Evolutionary conservation across 495 filamentous ascomycete species (phyloP).

Genomic region (Daldinia childiae): DNA sequence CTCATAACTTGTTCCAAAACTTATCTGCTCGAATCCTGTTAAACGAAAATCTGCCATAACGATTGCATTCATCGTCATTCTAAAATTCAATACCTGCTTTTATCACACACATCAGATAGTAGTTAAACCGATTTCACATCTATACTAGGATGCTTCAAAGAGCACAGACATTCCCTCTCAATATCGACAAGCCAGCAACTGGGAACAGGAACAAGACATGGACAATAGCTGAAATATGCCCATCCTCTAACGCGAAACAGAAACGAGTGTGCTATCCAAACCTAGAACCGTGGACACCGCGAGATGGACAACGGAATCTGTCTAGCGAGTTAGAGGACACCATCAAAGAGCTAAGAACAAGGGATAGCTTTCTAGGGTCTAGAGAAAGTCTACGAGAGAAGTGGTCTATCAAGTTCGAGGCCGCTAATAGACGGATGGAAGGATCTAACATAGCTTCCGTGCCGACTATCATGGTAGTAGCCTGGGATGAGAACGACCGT

Average conservation of each 20-base stretch:
- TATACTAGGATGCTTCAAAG: constrained; percentile 16
- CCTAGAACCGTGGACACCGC: constrained; percentile 18
- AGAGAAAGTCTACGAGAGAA: constrained; percentile 3
- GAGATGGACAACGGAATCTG: constrained; percentile 23
- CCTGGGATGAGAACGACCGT: constrained; percentile 25
- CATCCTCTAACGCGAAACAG: constrained; percentile 14
- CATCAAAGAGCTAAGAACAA: constrained; percentile 18
- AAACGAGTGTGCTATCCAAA: constrained; percentile 29
- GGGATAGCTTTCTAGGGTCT: constrained; percentile 6
- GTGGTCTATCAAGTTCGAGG: constrained; percentile 30
- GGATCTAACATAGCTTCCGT: constrained; percentile 8
- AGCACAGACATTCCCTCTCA: constrained; percentile 29
- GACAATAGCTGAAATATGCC: constrained; percentile 10
- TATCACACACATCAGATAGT: neutral
- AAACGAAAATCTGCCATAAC: neutral
- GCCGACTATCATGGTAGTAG: constrained; percentile 31
- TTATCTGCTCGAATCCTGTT: neutral
- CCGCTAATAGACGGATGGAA: constrained; percentile 12
- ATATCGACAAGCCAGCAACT: neutral
- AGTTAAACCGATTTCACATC: neutral
- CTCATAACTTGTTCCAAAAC: neutral
- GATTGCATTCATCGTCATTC: neutral
- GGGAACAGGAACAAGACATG: constrained; percentile 14
- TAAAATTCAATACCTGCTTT: neutral
- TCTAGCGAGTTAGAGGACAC: constrained; percentile 11